phyloP scores from a whole-genome alignment of 2,329 filamentous ascomycete genomes.

The Phialophora verrucosa region DNA sequence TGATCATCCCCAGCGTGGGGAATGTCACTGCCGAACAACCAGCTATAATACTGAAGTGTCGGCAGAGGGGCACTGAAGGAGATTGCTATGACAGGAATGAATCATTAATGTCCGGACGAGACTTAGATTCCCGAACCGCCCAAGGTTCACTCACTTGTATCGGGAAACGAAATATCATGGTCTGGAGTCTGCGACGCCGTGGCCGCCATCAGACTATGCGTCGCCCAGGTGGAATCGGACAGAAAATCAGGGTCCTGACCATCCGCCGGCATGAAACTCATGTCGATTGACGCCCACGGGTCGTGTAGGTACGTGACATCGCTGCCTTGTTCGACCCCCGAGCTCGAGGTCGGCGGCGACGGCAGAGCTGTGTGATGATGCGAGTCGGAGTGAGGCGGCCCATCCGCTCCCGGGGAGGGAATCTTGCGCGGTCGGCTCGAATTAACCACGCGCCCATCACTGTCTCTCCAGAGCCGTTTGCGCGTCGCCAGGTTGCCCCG shows the following conservation, averaged over 20 bases:
- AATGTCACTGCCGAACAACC: conserved; percentile 55
- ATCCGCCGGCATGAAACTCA: neutral
- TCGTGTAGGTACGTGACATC: neutral
- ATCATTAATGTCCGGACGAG: neutral
- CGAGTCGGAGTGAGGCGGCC: neutral
- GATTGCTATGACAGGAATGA: neutral
- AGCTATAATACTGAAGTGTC: conserved; percentile 3
- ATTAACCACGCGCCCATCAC: conserved; percentile 55
- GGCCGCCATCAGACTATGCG: neutral
- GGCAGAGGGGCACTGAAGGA: conserved; percentile 3
- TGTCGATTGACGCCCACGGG: neutral
- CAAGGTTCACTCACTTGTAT: neutral
- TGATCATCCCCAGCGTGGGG: conserved; percentile 64
- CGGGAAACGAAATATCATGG: neutral
- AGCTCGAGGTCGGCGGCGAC: neutral
- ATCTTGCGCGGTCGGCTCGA: neutral
- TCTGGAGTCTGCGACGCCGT: neutral
- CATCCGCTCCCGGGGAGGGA: neutral
- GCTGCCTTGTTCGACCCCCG: neutral
- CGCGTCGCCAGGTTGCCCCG: conserved; percentile 56
- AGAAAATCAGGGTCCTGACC: neutral
- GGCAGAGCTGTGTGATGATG: neutral
- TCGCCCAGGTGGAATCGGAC: neutral
- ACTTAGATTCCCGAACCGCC: neutral
- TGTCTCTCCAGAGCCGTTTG: conserved; percentile 57